Conservation (phyloP, 169 alveolate genomes). For the Cryptosporidium canis region DNA sequence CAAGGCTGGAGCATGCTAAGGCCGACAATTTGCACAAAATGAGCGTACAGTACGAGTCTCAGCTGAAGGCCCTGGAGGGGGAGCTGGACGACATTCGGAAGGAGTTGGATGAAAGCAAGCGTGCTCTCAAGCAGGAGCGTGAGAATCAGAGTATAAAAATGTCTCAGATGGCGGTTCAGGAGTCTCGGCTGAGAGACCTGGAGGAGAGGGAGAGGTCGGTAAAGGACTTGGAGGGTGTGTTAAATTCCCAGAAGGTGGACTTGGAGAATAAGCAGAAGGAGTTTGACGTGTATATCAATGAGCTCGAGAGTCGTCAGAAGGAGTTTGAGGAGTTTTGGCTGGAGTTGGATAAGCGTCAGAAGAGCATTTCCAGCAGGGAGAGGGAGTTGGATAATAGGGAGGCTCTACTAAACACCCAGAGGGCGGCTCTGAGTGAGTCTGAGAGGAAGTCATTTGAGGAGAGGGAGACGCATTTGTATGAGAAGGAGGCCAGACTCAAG, state of each 20-base stretch:
- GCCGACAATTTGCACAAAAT: neutral
- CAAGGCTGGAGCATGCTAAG: conserved; percentile 2
- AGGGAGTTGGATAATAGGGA: conserved; percentile 30
- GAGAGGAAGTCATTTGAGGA: conserved; percentile 40
- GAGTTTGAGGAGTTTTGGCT: conserved; percentile 67
- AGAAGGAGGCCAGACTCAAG: conserved; percentile 32
- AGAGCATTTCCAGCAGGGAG: conserved; percentile 16
- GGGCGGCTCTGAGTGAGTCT: conserved; percentile 22
- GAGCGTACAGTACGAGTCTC: conserved; percentile 5
- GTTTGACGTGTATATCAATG: conserved; percentile 58
- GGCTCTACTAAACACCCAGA: neutral
- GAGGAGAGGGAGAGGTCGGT: conserved; percentile 31
- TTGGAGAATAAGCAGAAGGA: conserved; percentile 52
- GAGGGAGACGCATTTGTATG: conserved; percentile 17
- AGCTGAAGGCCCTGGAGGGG: neutral
- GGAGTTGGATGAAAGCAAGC: conserved; percentile 9
- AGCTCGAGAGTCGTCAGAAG: conserved; percentile 54
- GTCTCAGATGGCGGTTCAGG: conserved; percentile 8
- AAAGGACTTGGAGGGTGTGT: neutral
- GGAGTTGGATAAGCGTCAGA: conserved; percentile 54
- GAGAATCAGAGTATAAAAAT: neutral
- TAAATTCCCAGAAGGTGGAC: conserved; percentile 48
- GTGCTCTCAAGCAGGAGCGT: conserved; percentile 4
- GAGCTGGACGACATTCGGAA: neutral
- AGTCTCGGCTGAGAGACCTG: neutral